Conservation (phyloP, 2,329 filamentous ascomycete species). For the Xylariaceae sp. region DNA sequence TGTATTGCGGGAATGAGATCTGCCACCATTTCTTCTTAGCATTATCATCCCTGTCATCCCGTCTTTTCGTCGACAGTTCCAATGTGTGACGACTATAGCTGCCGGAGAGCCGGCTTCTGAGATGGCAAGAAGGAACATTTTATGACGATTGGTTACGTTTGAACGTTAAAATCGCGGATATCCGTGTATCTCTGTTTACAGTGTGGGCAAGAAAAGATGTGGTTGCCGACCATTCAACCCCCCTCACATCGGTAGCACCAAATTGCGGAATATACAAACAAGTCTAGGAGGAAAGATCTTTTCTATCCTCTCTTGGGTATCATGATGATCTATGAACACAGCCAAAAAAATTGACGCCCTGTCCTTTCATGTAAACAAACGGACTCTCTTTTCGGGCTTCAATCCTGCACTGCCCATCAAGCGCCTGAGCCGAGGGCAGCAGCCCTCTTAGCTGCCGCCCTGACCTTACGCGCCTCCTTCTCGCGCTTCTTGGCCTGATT, state of each 20-base stretch:
- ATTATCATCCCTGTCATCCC: neutral
- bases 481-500: conserved; percentile 65
- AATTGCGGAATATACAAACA: conserved; percentile 6
- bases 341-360: neutral
- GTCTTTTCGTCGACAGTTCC: neutral
- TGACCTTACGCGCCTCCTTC: conserved; percentile 51
- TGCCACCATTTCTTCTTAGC: neutral
- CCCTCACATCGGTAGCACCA: conserved; percentile 1
- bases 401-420: neutral
- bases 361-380: neutral
- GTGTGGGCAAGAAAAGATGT: neutral
- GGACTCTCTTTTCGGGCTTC: neutral
- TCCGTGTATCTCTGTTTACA: conserved; percentile 1
- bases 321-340: neutral
- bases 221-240: neutral
- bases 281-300: neutral
- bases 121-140: neutral
- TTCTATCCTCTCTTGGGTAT: neutral
- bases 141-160: neutral
- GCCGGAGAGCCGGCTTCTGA: neutral
- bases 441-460: conserved; percentile 13
- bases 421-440: neutral
- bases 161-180: neutral
- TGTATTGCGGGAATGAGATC: neutral
- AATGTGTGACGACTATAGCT: neutral